A percentile compares a stretch with the other conserved stretches of the same genome.
phyloP scores from a whole-genome alignment of 139 green algal genomes.

The Coelastrella sp. region DNA sequence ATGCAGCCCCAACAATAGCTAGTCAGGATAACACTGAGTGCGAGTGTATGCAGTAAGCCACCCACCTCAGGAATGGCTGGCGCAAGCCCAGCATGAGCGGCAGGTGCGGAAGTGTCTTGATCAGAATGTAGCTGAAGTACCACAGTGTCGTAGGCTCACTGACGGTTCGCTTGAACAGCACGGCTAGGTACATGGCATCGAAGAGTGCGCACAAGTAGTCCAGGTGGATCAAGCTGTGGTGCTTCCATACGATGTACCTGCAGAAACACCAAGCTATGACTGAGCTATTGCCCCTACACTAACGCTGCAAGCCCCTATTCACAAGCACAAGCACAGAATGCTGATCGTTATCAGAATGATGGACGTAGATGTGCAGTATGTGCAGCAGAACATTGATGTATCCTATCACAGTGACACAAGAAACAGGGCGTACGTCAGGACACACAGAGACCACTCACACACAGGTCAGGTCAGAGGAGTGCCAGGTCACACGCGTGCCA shows the following conservation, averaged over 20 bases:
- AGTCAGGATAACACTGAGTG: background rate
- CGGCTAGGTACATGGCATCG: slow-evolving; percentile 16
- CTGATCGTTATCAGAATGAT: no score
- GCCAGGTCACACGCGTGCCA: no score
- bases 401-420: no score
- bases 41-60: background rate
- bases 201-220: slow-evolving; percentile 18
- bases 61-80: slow-evolving; percentile 6
- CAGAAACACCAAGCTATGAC: slow-evolving; percentile 10
- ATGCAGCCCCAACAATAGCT: background rate
- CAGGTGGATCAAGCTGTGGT: slow-evolving; percentile 24
- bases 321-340: no score
- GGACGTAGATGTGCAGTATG: no score
- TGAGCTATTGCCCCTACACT: no score
- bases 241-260: slow-evolving; percentile 36
- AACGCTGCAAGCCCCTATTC: no score
- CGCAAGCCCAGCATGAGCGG: slow-evolving; percentile 30
- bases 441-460: no score
- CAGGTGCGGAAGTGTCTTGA: slow-evolving; percentile 29
- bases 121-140: slow-evolving; percentile 20
- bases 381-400: no score
- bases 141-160: slow-evolving; percentile 7
- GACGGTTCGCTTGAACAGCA: slow-evolving; percentile 23
- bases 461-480: no score
- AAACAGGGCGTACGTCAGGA: no score